Evolutionary conservation across 805 yeast genomes (phyloP).

Genomic region (Clavispora fructus): DNA sequence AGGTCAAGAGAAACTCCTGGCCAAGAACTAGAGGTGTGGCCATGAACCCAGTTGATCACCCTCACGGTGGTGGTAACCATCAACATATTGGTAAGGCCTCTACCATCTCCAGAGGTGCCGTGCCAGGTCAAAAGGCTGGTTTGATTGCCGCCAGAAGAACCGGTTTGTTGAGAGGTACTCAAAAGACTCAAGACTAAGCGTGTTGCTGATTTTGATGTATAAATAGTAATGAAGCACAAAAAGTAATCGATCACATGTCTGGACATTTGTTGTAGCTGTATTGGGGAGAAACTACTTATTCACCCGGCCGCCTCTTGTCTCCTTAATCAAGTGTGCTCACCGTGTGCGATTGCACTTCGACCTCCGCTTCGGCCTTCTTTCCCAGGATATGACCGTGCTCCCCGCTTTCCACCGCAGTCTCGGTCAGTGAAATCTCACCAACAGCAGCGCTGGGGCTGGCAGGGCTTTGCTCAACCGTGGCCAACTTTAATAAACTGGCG

Average conservation of each 20-base stretch:
- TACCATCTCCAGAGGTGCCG: constrained; percentile 98
- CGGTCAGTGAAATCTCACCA: not conserved
- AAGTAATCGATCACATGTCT: constrained; percentile 6
- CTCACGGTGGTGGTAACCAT: constrained; percentile 99
- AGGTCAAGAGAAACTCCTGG: constrained; percentile 6
- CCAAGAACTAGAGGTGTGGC: constrained; percentile 7
- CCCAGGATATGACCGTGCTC: too few species aligned
- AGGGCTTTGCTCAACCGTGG: not conserved
- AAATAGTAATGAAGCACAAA: constrained; percentile 14
- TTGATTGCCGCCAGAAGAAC: constrained; percentile 99
- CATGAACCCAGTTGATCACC: constrained; percentile 47
- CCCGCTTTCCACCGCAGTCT: not conserved
- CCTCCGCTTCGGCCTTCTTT: too few species aligned
- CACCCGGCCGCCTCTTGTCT: not conserved
- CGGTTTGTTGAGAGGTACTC: constrained; percentile 99
- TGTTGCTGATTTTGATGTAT: constrained; percentile 12
- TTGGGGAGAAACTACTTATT: not conserved
- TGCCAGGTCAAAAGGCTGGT: constrained; percentile 99
- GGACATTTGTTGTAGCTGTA: not conserved
- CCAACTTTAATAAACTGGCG: not conserved
- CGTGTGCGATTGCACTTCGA: too few species aligned
- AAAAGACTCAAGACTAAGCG: constrained; percentile 56
- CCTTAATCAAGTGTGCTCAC: too few species aligned
- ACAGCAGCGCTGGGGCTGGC: not conserved
- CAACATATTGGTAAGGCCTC: constrained; percentile 99